phyloP scores from a whole-genome alignment of 2,329 filamentous ascomycete genomes.

The Epichloe elymi region DNA sequence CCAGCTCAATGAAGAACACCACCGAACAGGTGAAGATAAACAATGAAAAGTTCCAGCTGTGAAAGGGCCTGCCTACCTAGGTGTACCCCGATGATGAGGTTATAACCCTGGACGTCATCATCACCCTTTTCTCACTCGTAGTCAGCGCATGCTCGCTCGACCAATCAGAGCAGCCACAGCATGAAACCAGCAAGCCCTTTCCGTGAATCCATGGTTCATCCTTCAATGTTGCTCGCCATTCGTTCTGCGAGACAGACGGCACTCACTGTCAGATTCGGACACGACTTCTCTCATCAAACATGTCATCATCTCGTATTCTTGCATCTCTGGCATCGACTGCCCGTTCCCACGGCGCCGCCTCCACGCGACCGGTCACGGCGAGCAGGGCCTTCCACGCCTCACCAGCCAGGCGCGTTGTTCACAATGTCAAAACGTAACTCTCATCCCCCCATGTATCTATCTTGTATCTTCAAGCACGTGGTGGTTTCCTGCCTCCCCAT shows the following conservation, averaged over 20 bases:
- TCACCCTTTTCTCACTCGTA: neutral
- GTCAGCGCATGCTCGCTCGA: neutral
- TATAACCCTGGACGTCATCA: too few relatives aligned
- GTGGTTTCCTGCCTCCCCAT: too few relatives aligned
- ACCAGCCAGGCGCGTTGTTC: conserved; percentile 29
- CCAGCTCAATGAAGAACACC: neutral
- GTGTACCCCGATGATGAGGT: too few relatives aligned
- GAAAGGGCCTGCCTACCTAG: too few relatives aligned
- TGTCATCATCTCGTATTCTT: neutral
- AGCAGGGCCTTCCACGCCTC: conserved; percentile 23
- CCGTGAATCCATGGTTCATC: neutral
- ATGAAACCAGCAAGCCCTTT: neutral
- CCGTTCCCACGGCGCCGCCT: neutral
- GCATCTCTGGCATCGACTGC: neutral
- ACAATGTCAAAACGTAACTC: conserved; percentile 26
- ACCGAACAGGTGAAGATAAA: neutral
- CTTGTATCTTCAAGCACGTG: too few relatives aligned
- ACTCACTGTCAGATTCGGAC: neutral
- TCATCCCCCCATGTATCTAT: too few relatives aligned
- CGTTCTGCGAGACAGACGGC: neutral
- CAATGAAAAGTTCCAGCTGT: neutral
- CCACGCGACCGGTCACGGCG: conserved; percentile 1
- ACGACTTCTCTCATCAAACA: neutral
- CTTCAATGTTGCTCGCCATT: too few relatives aligned
- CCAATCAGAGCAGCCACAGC: neutral